Base-by-base conservation (phyloP, 2,329 filamentous ascomycete genomes). In the Dothistroma pini region DNA sequence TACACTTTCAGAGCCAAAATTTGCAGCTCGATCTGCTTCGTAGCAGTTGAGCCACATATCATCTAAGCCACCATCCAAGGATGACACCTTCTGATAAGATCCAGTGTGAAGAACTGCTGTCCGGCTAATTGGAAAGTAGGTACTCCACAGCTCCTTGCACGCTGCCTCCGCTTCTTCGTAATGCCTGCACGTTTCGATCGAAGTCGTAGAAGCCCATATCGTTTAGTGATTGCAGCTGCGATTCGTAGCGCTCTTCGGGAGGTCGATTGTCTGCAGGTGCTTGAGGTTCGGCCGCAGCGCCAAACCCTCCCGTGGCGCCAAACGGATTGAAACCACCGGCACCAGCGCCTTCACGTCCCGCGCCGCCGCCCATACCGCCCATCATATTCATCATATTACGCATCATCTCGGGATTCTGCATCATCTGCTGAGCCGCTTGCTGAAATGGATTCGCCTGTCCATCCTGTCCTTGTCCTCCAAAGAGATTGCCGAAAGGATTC, bases 201-300 rank as follows among this genome's bases (percentile, higher is more conserved):
- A 97, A 99, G 73, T 99, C 93, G 74, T 87, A 96, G 78, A 99
- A 99, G 2, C 95, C 95, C 95, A 99, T 99, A 67, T 97, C 95
- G 75, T 99, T 99, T 64, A 99, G 79, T 78, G 97, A 92, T 62
- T 91, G 83, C 54, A 99, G 81, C 77, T 99, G 93, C 34, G 90
- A 87, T 2, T 90, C 92, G 70, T 96, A 99, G 61, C 91, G 83
- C 77, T 97, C 95, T 80, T 99, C 95, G 0, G 95, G 93, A 4
- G 95, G 93, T 64, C 93, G 84, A 71, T 83, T 96, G 77, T 99
- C 95, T 2, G 83, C 77, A 5, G 91, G 89, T 19, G 84, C 77
- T 12, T 83, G 75, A 1, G 83, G 74, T 52, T 69, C 66, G 19
- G 66, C 66, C 29, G 67, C 58, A 10, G 63, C 75, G 47, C 72